phyloP scores from a whole-genome alignment of 208 protist genomes.

The Leptomonas seymouri region DNA sequence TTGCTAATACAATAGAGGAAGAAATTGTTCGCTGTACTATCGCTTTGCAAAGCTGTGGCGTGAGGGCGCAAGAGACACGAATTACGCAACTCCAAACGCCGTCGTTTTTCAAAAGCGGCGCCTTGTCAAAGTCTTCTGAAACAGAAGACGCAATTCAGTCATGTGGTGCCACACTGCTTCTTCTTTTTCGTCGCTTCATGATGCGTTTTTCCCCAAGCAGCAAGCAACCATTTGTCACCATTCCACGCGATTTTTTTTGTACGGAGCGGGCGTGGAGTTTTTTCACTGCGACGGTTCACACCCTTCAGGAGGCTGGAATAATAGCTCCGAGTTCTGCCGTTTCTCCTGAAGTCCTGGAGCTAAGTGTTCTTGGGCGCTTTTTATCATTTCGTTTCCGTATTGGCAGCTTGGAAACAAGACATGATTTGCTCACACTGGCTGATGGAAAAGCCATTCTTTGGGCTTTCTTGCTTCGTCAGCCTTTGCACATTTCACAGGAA shows the following conservation, averaged over 20 bases:
- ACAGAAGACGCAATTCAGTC: neutral
- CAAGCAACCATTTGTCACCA: conserved; percentile 49
- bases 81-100: conserved; percentile 9
- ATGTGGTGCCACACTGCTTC: conserved; percentile 47
- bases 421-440: conserved; percentile 35
- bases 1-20: conserved; percentile 36
- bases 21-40: conserved; percentile 40
- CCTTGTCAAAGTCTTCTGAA: conserved; percentile 11
- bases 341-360: conserved; percentile 28
- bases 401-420: neutral
- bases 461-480: conserved; percentile 65
- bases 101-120: conserved; percentile 10
- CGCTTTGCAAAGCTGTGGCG: conserved; percentile 17
- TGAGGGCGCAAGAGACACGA: conserved; percentile 25
- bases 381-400: conserved; percentile 72
- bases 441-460: conserved; percentile 82
- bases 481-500: conserved; percentile 21
- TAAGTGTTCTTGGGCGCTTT: conserved; percentile 62
- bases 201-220: conserved; percentile 41
- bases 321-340: conserved; percentile 23
- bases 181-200: conserved; percentile 72
- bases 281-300: conserved; percentile 38
- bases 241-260: conserved; percentile 51
- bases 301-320: conserved; percentile 41
- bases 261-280: conserved; percentile 36